phyloP scores from a whole-genome alignment of 495 filamentous ascomycete genomes.

The Penicillium lagena region DNA sequence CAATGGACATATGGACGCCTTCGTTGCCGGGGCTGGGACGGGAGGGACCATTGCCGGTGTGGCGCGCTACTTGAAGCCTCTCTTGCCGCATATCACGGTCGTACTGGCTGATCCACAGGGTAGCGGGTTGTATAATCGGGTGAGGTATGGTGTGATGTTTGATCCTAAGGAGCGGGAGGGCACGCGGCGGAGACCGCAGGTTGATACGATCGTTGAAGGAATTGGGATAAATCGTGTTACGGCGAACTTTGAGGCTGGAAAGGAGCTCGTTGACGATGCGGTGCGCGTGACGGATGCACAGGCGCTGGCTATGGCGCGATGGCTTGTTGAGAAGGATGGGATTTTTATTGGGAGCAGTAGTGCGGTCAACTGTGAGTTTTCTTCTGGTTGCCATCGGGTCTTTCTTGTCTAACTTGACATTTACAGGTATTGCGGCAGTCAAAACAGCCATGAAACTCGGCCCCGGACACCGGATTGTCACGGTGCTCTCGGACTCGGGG shows the following conservation, averaged over 20 bases:
- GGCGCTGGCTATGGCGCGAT: constrained; percentile 86
- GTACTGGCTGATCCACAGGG: constrained; percentile 93
- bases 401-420: constrained; percentile 6
- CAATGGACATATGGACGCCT: constrained; percentile 71
- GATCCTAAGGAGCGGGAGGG: constrained; percentile 81
- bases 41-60: constrained; percentile 91
- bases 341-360: constrained; percentile 92
- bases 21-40: constrained; percentile 92
- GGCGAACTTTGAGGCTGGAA: constrained; percentile 81
- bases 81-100: constrained; percentile 55
- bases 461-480: constrained; percentile 76
- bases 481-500: constrained; percentile 86
- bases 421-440: constrained; percentile 70
- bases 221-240: constrained; percentile 93
- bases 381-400: not conserved
- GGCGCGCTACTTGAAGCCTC: constrained; percentile 70
- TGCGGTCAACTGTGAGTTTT: constrained; percentile 78
- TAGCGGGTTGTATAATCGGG: constrained; percentile 84
- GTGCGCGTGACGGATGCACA: constrained; percentile 88
- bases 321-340: constrained; percentile 93
- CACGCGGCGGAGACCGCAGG: constrained; percentile 78
- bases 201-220: constrained; percentile 94
- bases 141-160: constrained; percentile 95
- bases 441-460: constrained; percentile 69
- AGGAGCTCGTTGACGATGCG: constrained; percentile 80